Percentiles rank a stretch among this genome's conserved stretches.
phyloP scores from a whole-genome alignment of 75 land plant genomes.

The Adiantum capillusveneris region DNA sequence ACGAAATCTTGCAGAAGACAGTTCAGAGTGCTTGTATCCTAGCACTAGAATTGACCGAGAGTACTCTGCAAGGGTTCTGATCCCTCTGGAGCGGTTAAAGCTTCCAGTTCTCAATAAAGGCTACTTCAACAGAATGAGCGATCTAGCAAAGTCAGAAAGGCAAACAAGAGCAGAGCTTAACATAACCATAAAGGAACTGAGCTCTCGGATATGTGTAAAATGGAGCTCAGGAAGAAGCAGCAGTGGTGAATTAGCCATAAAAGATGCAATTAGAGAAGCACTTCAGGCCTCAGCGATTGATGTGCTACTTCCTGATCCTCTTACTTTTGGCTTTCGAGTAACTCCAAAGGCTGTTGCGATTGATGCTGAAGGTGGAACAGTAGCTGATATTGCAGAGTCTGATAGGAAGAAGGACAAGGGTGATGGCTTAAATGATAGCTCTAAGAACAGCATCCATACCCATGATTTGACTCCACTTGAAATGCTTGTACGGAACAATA shows the following conservation, averaged over 20 bases:
- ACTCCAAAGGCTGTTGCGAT: conserved; percentile 14
- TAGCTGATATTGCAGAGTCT: conserved; percentile 1
- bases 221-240: conserved; percentile 94
- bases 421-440: no score
- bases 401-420: no score
- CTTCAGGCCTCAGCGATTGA: conserved; percentile 74
- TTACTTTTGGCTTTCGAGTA: conserved; percentile 89
- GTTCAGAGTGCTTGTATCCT: conserved; percentile 39
- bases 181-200: conserved; percentile 66
- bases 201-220: conserved; percentile 74
- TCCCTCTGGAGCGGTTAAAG: conserved; percentile 88
- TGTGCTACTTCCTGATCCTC: conserved; percentile 83
- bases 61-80: conserved; percentile 74
- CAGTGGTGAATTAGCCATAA: conserved; percentile 76
- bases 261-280: conserved; percentile 88
- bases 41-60: conserved; percentile 85
- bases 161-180: conserved; percentile 62
- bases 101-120: conserved; percentile 78
- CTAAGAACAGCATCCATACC: conserved; percentile 39
- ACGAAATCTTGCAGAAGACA: conserved; percentile 16
- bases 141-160: conserved; percentile 28
- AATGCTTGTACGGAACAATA: conserved; percentile 86
- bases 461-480: conserved; percentile 79
- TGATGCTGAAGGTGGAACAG: neutral
- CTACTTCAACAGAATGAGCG: conserved; percentile 34